Conservation (phyloP, 176 grass and related monocot species). For the Musa beccarii region DNA sequence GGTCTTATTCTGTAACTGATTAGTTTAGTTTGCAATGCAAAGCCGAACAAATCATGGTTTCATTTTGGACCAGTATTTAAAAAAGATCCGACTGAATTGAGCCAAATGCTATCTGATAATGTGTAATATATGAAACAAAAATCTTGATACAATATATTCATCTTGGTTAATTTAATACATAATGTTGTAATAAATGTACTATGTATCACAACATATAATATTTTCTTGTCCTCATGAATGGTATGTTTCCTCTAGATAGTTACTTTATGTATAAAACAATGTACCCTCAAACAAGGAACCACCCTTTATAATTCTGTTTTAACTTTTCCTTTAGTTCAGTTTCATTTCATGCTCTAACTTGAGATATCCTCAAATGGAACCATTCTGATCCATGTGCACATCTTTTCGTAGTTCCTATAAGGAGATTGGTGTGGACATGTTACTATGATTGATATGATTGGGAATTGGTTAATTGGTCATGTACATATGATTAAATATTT, state of each 20-base stretch:
- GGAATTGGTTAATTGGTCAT: background rate
- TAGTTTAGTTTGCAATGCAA: background rate
- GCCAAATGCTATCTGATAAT: background rate
- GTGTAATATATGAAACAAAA: background rate
- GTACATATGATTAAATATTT: background rate
- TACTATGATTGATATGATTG: background rate
- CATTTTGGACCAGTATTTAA: no score
- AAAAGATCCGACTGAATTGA: background rate
- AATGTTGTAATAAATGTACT: background rate
- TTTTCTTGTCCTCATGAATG: background rate
- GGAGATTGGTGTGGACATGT: background rate
- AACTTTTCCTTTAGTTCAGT: background rate
- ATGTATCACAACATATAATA: background rate
- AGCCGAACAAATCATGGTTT: background rate
- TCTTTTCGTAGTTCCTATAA: background rate
- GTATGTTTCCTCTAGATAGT: background rate
- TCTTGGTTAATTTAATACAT: background rate
- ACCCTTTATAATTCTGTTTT: background rate
- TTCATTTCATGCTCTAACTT: background rate
- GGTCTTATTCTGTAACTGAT: background rate
- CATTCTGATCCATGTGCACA: background rate
- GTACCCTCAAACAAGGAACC: background rate
- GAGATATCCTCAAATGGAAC: no score
- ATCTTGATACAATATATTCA: background rate
- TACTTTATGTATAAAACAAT: background rate